Evolutionary conservation across 495 filamentous ascomycete species (phyloP), one percentile per base, ranked within the genome.

Genomic region (Talaromyces wortmannii): DNA sequence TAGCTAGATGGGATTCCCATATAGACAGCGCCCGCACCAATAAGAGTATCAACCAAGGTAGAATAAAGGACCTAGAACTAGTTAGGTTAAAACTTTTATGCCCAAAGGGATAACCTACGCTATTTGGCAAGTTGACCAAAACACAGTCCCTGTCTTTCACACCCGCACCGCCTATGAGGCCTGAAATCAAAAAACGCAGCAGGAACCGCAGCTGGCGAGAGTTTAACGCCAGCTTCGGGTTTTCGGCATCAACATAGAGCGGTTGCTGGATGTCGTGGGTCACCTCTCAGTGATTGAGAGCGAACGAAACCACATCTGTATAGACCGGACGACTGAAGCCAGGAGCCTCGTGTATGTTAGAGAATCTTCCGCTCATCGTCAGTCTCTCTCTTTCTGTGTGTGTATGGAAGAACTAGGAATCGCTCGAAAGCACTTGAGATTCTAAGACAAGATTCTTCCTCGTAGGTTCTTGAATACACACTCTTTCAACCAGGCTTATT

Each of bases 61-160:
- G 76, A 72, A 61, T 78, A 79, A 52, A 75, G 57, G 56, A 79
- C 74, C 75, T 78, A 58, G 12, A 12, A 36, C 6, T 36, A 10
- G 16, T n/a, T 15, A 45, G 5, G 8, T 30, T 29, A 42, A 40
- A 42, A 51, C 47, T 31, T 12, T 36, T 36, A 36, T 36, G 6
- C 6, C 12, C 40, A 36, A 45, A 33, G 47, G 12, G 55, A 52
- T 42, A 50, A 45, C 49, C 45, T 60, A 83, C 80, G 62, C 77
- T 79, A 55, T 87, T 88, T 55, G 83, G 83, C 36, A 84, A 67
- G 58, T 84, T 79, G 44, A 87, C 61, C 59, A 84, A 71, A 13
- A 86, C 80, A 63, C 75, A 81, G 61, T 86, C 81, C 3, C 82
- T 83, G 10, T 64, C 66, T 56, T 78, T 65, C 50, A 85, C 58